A percentile compares a stretch with the other conserved stretches of the same genome.
Conservation (phyloP, 345 rosid genomes). For the Ceriops decandra region DNA sequence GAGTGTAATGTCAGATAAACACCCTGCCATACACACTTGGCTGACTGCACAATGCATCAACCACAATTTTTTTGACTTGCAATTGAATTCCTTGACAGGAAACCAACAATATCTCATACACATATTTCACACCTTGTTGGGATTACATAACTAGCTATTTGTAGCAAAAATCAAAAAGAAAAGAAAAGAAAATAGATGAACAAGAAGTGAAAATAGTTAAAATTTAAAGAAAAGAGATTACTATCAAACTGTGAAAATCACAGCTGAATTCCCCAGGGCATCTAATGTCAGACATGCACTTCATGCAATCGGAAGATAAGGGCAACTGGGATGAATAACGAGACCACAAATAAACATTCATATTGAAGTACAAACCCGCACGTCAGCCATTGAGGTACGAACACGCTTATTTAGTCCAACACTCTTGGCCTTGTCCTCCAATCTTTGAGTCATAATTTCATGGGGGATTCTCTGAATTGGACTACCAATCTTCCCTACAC, state of each 20-base stretch:
- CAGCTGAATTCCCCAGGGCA: not conserved
- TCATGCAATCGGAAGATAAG: not conserved
- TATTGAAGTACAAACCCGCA: constrained; percentile 40
- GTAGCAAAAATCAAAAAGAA: too few relatives aligned
- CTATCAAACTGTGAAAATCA: not conserved
- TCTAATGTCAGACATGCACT: not conserved
- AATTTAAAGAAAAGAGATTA: not conserved
- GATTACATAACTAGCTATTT: not conserved
- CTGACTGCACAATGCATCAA: not conserved
- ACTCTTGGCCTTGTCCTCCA: constrained; percentile 51
- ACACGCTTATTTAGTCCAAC: constrained; percentile 44
- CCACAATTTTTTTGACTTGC: not conserved
- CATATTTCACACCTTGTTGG: too few relatives aligned
- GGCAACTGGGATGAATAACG: not conserved
- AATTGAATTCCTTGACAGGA: not conserved
- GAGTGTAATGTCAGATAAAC: not conserved
- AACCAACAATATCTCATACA: not conserved
- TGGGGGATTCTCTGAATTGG: constrained; percentile 40
- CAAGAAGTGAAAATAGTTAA: too few relatives aligned
- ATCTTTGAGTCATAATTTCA: constrained; percentile 42
- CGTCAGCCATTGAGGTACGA: constrained; percentile 47
- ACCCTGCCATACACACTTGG: not conserved
- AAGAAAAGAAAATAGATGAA: too few relatives aligned
- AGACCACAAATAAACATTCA: constrained; percentile 14
- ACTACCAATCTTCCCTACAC: constrained; percentile 34